Percentiles rank a stretch among this genome's conserved stretches.
phyloP scores from a whole-genome alignment of 2,329 filamentous ascomycete species.

The Hymenoscyphus albidus region DNA sequence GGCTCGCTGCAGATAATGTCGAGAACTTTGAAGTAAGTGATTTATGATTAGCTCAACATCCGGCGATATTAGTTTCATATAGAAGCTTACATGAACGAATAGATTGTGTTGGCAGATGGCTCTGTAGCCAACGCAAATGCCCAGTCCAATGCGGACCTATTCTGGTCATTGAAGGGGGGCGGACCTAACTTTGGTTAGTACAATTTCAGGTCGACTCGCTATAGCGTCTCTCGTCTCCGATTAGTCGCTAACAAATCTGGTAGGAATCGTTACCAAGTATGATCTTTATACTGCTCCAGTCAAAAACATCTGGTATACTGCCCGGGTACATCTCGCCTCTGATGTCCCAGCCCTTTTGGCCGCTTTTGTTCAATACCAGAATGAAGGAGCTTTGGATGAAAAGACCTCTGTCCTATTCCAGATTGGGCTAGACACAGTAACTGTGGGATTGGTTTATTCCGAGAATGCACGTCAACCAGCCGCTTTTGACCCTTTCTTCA shows the following conservation, averaged over 20 bases:
- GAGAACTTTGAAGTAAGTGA: slow-evolving; percentile 11
- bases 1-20: slow-evolving; percentile 10
- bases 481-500: slow-evolving; percentile 6
- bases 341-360: slow-evolving; percentile 8
- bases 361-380: slow-evolving; percentile 11
- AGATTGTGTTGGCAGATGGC: slow-evolving; percentile 31
- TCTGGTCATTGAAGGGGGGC: slow-evolving; percentile 39
- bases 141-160: slow-evolving; percentile 44
- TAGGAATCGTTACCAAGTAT: slow-evolving; percentile 47
- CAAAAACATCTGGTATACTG: slow-evolving; percentile 18
- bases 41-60: neutral
- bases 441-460: slow-evolving; percentile 8
- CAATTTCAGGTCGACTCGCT: neutral
- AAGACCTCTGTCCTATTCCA: slow-evolving; percentile 3
- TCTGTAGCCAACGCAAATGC: slow-evolving; percentile 38
- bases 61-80: neutral
- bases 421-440: neutral
- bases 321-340: slow-evolving; percentile 3
- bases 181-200: neutral
- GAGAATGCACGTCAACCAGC: neutral
- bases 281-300: slow-evolving; percentile 39
- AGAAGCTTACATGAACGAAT: neutral
- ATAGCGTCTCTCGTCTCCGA: neutral
- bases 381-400: slow-evolving; percentile 4
- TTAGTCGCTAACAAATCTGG: neutral